Evolutionary conservation across 306 rosid genomes (phyloP), one percentile per base, ranked within the genome.

Genomic region (Lagenaria siceraria): DNA sequence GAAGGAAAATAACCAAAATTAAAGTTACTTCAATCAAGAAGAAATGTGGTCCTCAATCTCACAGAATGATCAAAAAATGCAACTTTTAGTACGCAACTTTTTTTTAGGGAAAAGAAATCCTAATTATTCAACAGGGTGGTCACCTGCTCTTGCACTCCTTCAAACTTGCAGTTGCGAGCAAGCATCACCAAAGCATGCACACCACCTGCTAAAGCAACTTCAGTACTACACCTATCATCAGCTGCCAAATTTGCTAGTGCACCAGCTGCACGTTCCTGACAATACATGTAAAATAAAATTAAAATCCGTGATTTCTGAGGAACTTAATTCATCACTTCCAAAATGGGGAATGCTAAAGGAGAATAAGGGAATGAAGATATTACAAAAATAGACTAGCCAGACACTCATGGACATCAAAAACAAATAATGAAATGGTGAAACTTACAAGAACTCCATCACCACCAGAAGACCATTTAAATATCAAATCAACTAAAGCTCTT

Each of bases 91-190:
- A 64, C 0, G 48, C 25, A 64, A 8, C 35, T 21, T 33, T 8
- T 19, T 53, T 8, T 7, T 10, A 66, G 11, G 6, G 40, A 66
- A 1, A 29, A 0, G 31, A 3, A 71, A 43, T 17, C 76, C 12
- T n/a, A 6, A 27, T 38, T 33, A 13, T 29, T 62, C 24, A 60
- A 19, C 19, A 78, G 59, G 75, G 74, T 19, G 65, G 66, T 29
- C 85, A 96, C 99, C 99, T 96, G 99, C 86, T 96, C 99, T 84
- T 92, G 99, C 83, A 96, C 99, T 78, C 99, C 99, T 86, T 96
- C 99, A 80, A 82, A 92, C 83, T 96, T 91, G 92, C 98, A 92
- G 77, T 82, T 89, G 63, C 98, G 96, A 66, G 99, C 99, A 84
- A 96, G 99, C 98, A 88, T 96, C 85, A 96, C 99, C 79, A 96